Base-by-base conservation (phyloP, 2,329 filamentous ascomycete species). In the Gnomoniopsis smithogilvyi region DNA sequence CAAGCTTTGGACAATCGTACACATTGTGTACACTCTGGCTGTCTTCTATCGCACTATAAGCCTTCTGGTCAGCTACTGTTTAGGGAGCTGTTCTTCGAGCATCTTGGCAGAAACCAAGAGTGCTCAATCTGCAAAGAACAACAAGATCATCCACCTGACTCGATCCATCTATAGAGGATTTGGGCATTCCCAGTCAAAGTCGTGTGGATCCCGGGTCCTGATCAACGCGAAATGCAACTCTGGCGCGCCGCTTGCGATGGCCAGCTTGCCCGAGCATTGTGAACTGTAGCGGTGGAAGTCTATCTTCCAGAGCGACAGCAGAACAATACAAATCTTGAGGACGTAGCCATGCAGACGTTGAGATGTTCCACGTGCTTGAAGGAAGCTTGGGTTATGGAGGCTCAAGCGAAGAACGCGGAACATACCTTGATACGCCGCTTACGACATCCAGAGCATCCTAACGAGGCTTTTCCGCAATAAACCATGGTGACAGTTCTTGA, bases 21-120 rank as follows among this genome's bases (percentile, higher is more conserved):
- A 67, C 85, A 88, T 75, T 88, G 85, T 24, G 83, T 83, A 66
- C 85, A 88, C 66, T 82, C 78, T 6, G 85, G 85, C 45, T 75
- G 76, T 50, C 78, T 76, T 67, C 84, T 85, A 69, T 88, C 85
- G 71, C 85, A 88, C 82, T 85, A 47, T 11, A 46, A 26, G 24
- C 10, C 6, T 54, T 24, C 26, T 21, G 19, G 48, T 63, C 34
- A 63, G 59, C 54, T 46, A 17, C 33, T 49, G 49, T 22, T 19
- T 15, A 56, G 26, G 26, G 4, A 34, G n/a, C 6, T 45, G 10
- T n/a, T 10, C 11, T 45, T 4, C n/a, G 6, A n/a, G 6, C 17
- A 30, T 8, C 26, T 8, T 30, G 26, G 8, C 26, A 30, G 26
- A 30, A 30, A 30, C 8, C 8, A 30, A 41, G 4, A 41, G 3